These are phyloP conservation scores for Sphagnurus paluster DNA, from an alignment of 1,284 basidiomycete species.

Conservation along the genomic window DNA sequence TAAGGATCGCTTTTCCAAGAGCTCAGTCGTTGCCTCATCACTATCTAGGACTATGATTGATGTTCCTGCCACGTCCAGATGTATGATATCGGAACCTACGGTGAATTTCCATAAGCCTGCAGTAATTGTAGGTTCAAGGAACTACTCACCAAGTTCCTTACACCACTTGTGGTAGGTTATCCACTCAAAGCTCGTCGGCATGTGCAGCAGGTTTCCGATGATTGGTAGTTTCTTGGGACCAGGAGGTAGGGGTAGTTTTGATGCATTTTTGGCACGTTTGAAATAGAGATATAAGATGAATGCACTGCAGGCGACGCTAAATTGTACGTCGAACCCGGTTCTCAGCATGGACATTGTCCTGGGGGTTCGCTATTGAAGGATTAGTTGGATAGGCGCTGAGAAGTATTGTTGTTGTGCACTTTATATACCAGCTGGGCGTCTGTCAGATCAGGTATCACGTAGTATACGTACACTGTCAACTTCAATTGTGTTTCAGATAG, in stretches of 20 bases:
- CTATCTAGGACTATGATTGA: slow-evolving; percentile 41
- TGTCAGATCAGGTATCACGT: too few species aligned
- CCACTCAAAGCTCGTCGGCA: slow-evolving; percentile 13
- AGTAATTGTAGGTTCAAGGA: neutral
- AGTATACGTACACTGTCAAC: too few species aligned
- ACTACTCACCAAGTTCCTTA: neutral
- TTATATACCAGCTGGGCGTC: too few species aligned
- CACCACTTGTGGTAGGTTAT: slow-evolving; percentile 12
- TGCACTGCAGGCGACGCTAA: neutral
- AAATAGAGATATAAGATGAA: slow-evolving; percentile 3
- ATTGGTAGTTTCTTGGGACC: slow-evolving; percentile 9
- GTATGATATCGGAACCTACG: slow-evolving; percentile 38
- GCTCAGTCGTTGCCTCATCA: slow-evolving; percentile 32
- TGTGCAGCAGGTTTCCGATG: slow-evolving; percentile 13
- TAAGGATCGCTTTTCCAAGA: slow-evolving; percentile 39
- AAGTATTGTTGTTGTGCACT: too few species aligned
- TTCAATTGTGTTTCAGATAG: too few species aligned
- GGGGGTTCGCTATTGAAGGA: too few species aligned
- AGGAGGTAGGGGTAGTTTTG: slow-evolving; percentile 4
- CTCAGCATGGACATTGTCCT: too few species aligned
- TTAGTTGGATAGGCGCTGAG: too few species aligned
- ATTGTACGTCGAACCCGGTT: too few species aligned
- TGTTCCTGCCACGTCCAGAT: slow-evolving; percentile 34
- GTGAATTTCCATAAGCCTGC: too few species aligned
- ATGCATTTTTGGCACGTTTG: neutral